Percentiles rank a stretch among this genome's conserved stretches.
These are phyloP conservation scores for Vitis hybrid DNA, from an alignment of 177 flowering plant species.

Conservation along the genomic window DNA sequence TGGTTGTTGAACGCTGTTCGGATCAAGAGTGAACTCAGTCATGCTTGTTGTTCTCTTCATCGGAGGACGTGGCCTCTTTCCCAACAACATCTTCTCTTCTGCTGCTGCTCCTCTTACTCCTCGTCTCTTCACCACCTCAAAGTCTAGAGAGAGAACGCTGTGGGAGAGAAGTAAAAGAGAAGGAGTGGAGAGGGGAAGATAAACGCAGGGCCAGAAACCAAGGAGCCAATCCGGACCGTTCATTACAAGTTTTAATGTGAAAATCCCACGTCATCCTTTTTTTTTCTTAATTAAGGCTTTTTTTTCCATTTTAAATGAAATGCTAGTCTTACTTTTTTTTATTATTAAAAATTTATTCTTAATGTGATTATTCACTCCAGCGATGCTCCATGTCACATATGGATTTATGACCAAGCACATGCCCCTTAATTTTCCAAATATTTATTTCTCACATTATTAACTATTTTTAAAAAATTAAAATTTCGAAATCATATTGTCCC, in stretches of 20 bases:
- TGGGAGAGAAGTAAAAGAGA: constrained; percentile 10
- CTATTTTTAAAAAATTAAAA: too few species aligned
- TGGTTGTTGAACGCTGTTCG: constrained; percentile 14
- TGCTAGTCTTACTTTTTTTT: neutral
- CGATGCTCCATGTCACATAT: too few species aligned
- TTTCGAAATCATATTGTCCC: too few species aligned
- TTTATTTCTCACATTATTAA: too few species aligned
- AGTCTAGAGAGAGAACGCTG: constrained; percentile 7
- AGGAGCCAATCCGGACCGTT: constrained; percentile 41
- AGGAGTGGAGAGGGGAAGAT: constrained; percentile 20
- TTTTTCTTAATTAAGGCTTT: neutral
- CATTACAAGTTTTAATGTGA: neutral
- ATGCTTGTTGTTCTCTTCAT: constrained; percentile 68
- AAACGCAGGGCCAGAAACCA: constrained; percentile 23
- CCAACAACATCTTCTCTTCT: constrained; percentile 45
- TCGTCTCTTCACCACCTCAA: too few species aligned
- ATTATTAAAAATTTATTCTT: neutral
- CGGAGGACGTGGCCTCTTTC: constrained; percentile 58
- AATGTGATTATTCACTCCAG: too few species aligned
- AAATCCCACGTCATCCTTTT: constrained; percentile 3
- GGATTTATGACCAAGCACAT: too few species aligned
- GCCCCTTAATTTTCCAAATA: too few species aligned
- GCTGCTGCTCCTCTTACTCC: neutral
- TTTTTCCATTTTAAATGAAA: too few species aligned
- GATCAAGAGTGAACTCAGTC: constrained; percentile 56